phyloP scores from a whole-genome alignment of 1,284 basidiomycete genomes.

The Serendipita sp. region DNA sequence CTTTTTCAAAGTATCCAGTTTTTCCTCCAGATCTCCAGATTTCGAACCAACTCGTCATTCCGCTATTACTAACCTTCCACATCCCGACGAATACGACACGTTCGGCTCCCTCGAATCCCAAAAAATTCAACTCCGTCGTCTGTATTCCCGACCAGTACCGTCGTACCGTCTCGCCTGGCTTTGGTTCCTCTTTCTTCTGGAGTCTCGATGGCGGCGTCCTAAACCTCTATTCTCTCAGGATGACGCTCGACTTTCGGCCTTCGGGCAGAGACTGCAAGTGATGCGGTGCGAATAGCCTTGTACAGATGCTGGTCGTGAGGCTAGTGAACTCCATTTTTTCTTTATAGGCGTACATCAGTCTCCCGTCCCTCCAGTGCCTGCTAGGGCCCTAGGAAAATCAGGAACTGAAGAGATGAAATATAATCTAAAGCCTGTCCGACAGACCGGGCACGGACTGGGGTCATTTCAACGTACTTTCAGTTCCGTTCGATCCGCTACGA shows the following conservation, averaged over 20 bases:
- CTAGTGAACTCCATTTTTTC: constrained; percentile 88
- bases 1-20: background rate
- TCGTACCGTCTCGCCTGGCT: constrained; percentile 7
- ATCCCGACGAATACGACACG: constrained; percentile 21
- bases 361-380: constrained; percentile 72
- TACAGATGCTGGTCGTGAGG: constrained; percentile 80
- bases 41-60: background rate
- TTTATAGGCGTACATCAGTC: constrained; percentile 84
- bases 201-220: constrained; percentile 62
- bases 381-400: constrained; percentile 57
- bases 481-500: constrained; percentile 39
- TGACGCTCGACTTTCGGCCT: constrained; percentile 50
- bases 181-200: constrained; percentile 27
- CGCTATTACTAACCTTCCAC: background rate
- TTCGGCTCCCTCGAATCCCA: constrained; percentile 16
- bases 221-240: constrained; percentile 56
- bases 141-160: constrained; percentile 12
- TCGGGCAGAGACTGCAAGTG: constrained; percentile 60
- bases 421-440: constrained; percentile 50
- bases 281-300: constrained; percentile 76
- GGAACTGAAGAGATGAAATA: constrained; percentile 81
- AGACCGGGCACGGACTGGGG: constrained; percentile 9
- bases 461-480: constrained; percentile 34
- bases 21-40: background rate
- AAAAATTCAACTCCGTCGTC: constrained; percentile 12